Base-by-base conservation (phyloP, 2,329 filamentous ascomycete species). In the Aspergillus versicolor region DNA sequence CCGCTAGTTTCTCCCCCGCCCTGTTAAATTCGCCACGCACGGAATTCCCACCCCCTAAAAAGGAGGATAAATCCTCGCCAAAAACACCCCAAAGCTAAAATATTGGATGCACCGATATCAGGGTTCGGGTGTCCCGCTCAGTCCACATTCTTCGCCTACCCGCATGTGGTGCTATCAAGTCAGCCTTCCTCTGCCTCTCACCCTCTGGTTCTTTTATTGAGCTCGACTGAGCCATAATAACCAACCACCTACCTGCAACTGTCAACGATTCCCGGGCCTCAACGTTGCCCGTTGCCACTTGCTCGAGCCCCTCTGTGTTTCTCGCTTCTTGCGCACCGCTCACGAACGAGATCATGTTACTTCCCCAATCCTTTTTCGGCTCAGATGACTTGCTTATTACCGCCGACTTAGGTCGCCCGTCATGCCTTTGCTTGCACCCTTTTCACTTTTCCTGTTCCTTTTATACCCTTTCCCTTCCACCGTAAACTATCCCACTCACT, bases 301-400 rank as follows among this genome's bases (percentile, higher is more conserved):
- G 30, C 45, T 49, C 32, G 32, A 40, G 44, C 50, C 50, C 55
- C 50, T 49, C 44, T 24, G 38, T 54, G 51, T 54, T 34, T 50
- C 42, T 48, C 49, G 47, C 54, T 52, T 50, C 40, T 57, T 41
- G 45, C 45, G 41, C 40, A 47, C 43, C 51, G 51, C 27, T 40
- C 44, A 34, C 42, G 19, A 37, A 52, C 32, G 11, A 44, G 38
- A 47, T 47, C 45, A 50, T 40, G 51, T 42, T 53, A 45, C 43
- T 44, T 15, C 19, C 45, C 44, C 41, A 53, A 38, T 37, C 44
- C 44, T 44, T 34, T 48, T 34, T 37, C 45, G 38, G 46, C 37
- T 48, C 55, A 57, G 55, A 57, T 57, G 55, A 57, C 50, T 57
- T 54, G 45, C 55, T 53, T 49, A 48, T 44, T 47, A 21, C 50